Conservation (phyloP, 371 early-diverging fungal species). For the Mortierella sp. region DNA sequence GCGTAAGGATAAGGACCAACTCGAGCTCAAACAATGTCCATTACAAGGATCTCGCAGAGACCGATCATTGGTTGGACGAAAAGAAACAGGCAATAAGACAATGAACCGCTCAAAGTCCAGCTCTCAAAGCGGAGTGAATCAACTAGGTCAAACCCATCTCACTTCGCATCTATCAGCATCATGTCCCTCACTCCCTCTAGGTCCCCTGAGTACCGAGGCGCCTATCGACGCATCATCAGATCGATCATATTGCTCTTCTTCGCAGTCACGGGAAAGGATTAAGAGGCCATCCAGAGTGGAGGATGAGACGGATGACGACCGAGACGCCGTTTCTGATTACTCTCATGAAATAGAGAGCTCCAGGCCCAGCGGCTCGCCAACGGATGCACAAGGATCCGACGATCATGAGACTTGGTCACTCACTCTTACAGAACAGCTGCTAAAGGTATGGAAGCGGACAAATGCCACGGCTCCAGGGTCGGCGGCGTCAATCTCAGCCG, state of each 20-base stretch:
- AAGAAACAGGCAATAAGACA: neutral
- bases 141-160: neutral
- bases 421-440: constrained; percentile 23
- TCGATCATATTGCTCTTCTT: neutral
- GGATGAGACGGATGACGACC: constrained; percentile 12
- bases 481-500: neutral
- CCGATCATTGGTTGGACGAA: neutral
- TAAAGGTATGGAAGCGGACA: constrained; percentile 21
- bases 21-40: neutral
- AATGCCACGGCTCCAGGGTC: neutral
- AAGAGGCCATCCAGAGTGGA: constrained; percentile 21
- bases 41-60: neutral
- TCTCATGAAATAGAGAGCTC: neutral
- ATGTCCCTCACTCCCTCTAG: constrained; percentile 26
- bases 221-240: neutral
- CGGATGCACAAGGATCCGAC: constrained; percentile 15
- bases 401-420: constrained; percentile 35
- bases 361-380: neutral
- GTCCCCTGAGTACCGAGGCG: neutral
- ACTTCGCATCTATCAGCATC: constrained; percentile 24
- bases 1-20: neutral
- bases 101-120: neutral
- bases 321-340: neutral
- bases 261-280: neutral
- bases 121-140: neutral